These are phyloP conservation scores for Ophidiomyces ophidiicola DNA, from an alignment of 2,329 filamentous ascomycete genomes.

Conservation along the genomic window DNA sequence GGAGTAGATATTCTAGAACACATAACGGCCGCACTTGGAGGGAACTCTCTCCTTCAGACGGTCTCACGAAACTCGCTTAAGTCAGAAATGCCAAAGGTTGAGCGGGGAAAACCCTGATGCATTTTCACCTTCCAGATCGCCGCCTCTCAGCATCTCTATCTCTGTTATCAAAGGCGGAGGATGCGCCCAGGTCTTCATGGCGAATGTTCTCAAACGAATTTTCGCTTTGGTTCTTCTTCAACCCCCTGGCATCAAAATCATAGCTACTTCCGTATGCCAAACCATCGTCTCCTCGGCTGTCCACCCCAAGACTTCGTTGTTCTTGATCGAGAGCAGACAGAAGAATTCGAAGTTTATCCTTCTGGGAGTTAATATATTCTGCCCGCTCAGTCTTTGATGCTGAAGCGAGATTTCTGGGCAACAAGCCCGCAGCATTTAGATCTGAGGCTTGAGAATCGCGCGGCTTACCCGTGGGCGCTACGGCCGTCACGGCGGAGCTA, in stretches of 20 bases:
- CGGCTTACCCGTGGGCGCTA: constrained; percentile 35
- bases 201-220: constrained; percentile 84
- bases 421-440: constrained; percentile 49
- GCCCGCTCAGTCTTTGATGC: constrained; percentile 53
- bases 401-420: constrained; percentile 56
- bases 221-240: constrained; percentile 75
- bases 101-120: no score
- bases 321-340: constrained; percentile 69
- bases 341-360: constrained; percentile 61
- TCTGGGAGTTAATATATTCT: constrained; percentile 64
- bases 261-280: constrained; percentile 31
- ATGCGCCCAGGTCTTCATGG: constrained; percentile 45
- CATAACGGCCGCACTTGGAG: no score
- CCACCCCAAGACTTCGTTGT: constrained; percentile 46
- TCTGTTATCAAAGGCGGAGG: constrained; percentile 12
- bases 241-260: constrained; percentile 20
- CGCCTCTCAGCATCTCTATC: constrained; percentile 5
- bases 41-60: no score
- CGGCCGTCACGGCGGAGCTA: constrained; percentile 57
- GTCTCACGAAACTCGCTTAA: no score
- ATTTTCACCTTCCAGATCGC: constrained; percentile 6
- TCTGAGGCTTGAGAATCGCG: constrained; percentile 36
- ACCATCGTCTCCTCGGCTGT: constrained; percentile 24
- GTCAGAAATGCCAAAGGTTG: no score
- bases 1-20: no score